Base-by-base conservation (phyloP, 2,329 filamentous ascomycete genomes). In the Beauveria asiatica region DNA sequence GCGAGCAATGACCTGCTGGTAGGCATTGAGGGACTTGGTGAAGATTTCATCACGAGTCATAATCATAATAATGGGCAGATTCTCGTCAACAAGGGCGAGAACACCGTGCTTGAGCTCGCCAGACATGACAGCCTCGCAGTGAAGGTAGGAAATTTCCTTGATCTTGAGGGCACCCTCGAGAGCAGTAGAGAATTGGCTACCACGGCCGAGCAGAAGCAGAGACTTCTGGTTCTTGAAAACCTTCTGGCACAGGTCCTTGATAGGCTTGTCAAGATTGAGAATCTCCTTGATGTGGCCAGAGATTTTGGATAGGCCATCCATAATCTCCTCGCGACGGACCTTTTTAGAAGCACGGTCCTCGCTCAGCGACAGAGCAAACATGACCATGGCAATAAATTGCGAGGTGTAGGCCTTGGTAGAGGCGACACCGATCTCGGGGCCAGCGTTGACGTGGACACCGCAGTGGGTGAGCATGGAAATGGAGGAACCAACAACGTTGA, bases 51-150 rank as follows among this genome's bases (percentile, higher is more conserved):
- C 94, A 63, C 94, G 89, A 59, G 94, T 99, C 63, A 99, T 83
- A 71, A 99, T 97, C 94, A 99, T 99, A 77, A 99, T 96, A 75
- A 99, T 99, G 64, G 94, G 94, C 42, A 99, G 85, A 78, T 96
- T 93, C 83, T 99, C 94, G 70, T 99, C 94, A 62, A 99, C 94
- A 64, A 99, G 83, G 57, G 94, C 94, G 72, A 99, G 81, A 57
- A 99, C 94, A 82, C 94, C 94, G 76, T 99, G 94, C 85, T 99
- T 99, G 70, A 99, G 84, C 80, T 99, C 94, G 77, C 94, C 94
- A 65, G 94, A 97, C 94, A 99, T 99, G 81, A 99, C 94, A 69
- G 94, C 94, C 80, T 99, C 94, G 77, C 94, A 99, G 78, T 99
- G 94, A 62, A 99, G 89, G 78, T 99, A 99, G 19, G 93, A 97